Evolutionary conservation across 441 rosid genomes (phyloP).

Genomic region (Adansonia rubrostipa): DNA sequence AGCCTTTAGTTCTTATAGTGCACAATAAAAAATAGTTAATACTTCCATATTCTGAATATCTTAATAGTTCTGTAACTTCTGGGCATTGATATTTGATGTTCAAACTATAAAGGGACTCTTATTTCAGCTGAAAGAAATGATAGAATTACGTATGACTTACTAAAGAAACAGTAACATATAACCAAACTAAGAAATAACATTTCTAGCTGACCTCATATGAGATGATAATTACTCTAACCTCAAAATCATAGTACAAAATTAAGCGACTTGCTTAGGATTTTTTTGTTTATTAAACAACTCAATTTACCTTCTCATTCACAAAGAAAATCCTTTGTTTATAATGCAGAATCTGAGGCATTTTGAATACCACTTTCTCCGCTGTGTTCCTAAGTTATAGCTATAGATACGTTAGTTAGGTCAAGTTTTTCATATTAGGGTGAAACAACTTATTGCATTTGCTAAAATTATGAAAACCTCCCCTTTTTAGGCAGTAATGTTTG

Average conservation of each 20-base stretch:
- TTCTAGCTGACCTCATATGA: not conserved
- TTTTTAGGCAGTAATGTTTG: constrained; percentile 8
- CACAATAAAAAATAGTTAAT: not conserved
- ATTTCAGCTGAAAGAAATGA: not conserved
- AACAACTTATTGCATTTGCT: not conserved
- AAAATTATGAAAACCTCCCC: not conserved
- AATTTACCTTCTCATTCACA: not conserved
- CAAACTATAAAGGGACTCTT: not conserved
- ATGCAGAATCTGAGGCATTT: constrained; percentile 6
- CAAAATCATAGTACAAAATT: no score
- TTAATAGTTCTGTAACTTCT: not conserved
- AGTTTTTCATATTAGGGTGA: not conserved
- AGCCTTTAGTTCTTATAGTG: not conserved
- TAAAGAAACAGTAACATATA: not conserved
- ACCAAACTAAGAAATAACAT: not conserved
- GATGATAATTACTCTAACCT: not conserved
- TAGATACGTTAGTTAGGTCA: not conserved
- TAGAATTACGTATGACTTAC: not conserved
- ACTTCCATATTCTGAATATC: not conserved
- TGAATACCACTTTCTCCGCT: not conserved
- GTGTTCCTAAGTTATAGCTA: not conserved
- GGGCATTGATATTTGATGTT: not conserved
- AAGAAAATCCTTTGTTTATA: constrained; percentile 17
- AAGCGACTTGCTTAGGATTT: not conserved
- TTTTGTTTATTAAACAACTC: not conserved